Percentiles rank a stretch among this genome's conserved stretches.
These are phyloP conservation scores for Prototheca stagnorum DNA, from an alignment of 163 green algal species.

Conservation along the genomic window DNA sequence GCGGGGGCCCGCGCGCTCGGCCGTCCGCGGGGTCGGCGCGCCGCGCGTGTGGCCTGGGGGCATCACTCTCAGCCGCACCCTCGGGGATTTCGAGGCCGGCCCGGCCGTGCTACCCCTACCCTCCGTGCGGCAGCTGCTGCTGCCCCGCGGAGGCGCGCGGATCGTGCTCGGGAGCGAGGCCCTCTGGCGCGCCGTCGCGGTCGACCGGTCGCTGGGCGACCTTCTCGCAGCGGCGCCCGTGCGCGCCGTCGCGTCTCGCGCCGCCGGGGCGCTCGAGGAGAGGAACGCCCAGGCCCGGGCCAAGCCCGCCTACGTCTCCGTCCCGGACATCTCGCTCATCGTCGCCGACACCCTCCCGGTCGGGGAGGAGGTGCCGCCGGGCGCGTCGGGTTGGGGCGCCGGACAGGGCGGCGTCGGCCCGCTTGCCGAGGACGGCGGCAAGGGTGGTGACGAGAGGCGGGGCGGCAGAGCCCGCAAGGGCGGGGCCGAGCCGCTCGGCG, in stretches of 20 bases:
- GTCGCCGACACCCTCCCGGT: conserved; percentile 26
- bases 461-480: no score
- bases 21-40: conserved; percentile 56
- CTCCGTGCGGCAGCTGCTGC: conserved; percentile 51
- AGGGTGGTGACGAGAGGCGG: no score
- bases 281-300: conserved; percentile 2
- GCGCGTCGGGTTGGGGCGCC: no score
- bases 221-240: no score
- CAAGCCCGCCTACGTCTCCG: background rate
- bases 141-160: conserved; percentile 19
- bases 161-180: conserved; percentile 29
- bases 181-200: conserved; percentile 33
- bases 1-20: conserved; percentile 33
- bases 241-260: no score
- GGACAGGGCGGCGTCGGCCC: no score
- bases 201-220: conserved; percentile 5
- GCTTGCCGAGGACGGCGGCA: background rate
- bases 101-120: conserved; percentile 52
- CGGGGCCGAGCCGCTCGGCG: no score
- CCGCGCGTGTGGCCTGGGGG: conserved; percentile 84
- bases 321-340: conserved; percentile 23
- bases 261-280: conserved; percentile 10
- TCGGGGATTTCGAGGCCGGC: conserved; percentile 76
- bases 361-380: no score
- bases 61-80: conserved; percentile 58